A percentile compares a stretch with the other conserved stretches of the same genome.
These are phyloP conservation scores for Malbranchea cinnamomea DNA, from an alignment of 2,329 filamentous ascomycete genomes.

Conservation along the genomic window DNA sequence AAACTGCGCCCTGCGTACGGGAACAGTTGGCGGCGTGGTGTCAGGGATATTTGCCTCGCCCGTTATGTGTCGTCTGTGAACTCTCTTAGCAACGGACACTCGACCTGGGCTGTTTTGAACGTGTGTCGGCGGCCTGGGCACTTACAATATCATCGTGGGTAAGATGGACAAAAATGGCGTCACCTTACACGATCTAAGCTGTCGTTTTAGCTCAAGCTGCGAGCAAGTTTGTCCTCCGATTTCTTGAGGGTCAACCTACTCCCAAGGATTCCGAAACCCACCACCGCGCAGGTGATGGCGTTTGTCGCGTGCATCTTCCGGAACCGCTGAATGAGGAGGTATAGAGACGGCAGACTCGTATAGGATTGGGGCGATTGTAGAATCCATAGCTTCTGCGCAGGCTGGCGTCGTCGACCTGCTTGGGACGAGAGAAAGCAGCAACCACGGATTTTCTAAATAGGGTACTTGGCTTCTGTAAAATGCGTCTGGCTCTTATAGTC, in stretches of 20 bases:
- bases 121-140: too few species aligned
- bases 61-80: slow-evolving; percentile 29
- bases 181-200: slow-evolving; percentile 11
- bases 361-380: slow-evolving; percentile 23
- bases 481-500: too few species aligned
- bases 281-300: slow-evolving; percentile 25
- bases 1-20: slow-evolving; percentile 53
- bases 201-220: too few species aligned
- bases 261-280: slow-evolving; percentile 30
- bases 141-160: slow-evolving; percentile 6
- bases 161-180: slow-evolving; percentile 5
- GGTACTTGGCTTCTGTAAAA: too few species aligned
- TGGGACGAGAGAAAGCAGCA: too few species aligned
- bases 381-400: slow-evolving; percentile 25
- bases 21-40: slow-evolving; percentile 49
- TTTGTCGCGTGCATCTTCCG: slow-evolving; percentile 26
- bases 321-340: slow-evolving; percentile 18
- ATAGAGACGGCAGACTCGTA: slow-evolving; percentile 28
- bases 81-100: too few species aligned
- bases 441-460: too few species aligned
- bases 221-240: too few species aligned
- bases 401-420: too few species aligned
- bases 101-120: too few species aligned
- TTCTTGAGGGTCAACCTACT: too few species aligned
- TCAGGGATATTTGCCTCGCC: slow-evolving; percentile 43